Base-by-base conservation (phyloP, 2,329 filamentous ascomycete genomes). In the Phialemoniopsis sp. region DNA sequence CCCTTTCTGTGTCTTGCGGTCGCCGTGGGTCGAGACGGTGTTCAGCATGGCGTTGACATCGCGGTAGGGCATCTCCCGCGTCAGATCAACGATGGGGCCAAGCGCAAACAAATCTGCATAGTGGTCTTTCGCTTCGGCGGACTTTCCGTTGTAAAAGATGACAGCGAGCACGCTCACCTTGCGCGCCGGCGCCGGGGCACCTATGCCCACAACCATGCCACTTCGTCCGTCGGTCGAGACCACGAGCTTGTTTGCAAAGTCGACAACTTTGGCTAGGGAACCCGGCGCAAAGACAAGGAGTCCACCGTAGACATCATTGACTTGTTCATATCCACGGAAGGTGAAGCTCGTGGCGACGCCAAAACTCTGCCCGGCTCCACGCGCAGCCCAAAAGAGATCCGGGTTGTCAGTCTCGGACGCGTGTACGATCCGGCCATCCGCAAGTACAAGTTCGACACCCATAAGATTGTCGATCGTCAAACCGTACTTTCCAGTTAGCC, bases 401-500 rank as follows among this genome's bases (percentile, higher is more conserved):
- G 47, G 3, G 32, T 78, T 66, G 46, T 74, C 60, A 0, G 51
- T 50, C 13, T 62, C 56, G 2, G 67, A 73, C 55, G 62, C 61
- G 0, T 46, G 57, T 4, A 68, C 53, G 4, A 64, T 45, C 8
- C 48, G 46, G 1, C 64, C 65, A 26, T 59, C 50, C 8, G 64
- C 62, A 3, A 65, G 56, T 1, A 72, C 62, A 4, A 72, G 53
- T 30, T 62, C 52, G 3, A 55, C 59, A 0, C 58, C 59, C 5
- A 68, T 14, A 4, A 73, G 52, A 14, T 59, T 57, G 43, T 73
- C 70, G 9, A 67, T 54, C 3, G 61, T 50, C 8, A 82, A 60
- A 0, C 81, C 81, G 38, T 77, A 61, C 28, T 62, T 59, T 1
- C 74, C 72, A 18, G 66, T 71, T 13, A 83, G 58, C 55, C 72